Conservation (phyloP, 768 basidiomycete species). For the Cantharellus anzutake region DNA sequence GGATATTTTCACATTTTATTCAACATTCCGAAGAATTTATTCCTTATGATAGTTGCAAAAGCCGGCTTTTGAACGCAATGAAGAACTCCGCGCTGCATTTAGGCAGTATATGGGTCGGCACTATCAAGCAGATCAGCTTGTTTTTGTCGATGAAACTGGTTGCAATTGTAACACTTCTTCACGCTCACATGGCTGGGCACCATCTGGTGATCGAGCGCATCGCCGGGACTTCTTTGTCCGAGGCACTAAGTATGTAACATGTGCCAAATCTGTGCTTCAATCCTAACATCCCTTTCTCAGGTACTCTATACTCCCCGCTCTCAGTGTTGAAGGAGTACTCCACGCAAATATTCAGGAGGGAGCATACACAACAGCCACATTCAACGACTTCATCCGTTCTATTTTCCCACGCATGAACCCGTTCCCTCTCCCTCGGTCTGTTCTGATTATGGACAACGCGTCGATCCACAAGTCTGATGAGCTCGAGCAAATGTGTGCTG, state of each 20-base stretch:
- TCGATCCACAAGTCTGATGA: background rate
- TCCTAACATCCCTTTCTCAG: background rate
- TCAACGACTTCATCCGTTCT: constrained; percentile 1
- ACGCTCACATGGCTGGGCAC: constrained; percentile 4
- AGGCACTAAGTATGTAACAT: constrained; percentile 2
- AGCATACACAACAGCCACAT: background rate
- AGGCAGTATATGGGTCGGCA: background rate
- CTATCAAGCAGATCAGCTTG: constrained; percentile 6
- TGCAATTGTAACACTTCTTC: constrained; percentile 1
- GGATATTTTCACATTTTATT: background rate
- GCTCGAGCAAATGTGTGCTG: constrained; percentile 5
- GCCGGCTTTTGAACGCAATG: constrained; percentile 6
- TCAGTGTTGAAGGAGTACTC: constrained; percentile 4
- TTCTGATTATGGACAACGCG: constrained; percentile 8
- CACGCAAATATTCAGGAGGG: constrained; percentile 1
- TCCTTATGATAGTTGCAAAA: background rate
- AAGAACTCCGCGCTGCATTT: background rate
- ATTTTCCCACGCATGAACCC: constrained; percentile 4
- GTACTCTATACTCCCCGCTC: constrained; percentile 7
- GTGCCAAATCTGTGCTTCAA: background rate
- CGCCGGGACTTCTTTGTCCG: constrained; percentile 4
- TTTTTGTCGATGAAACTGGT: constrained; percentile 8
- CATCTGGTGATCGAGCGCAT: constrained; percentile 1
- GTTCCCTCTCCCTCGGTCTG: constrained; percentile 3
- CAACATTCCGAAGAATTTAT: constrained; percentile 10